Evolutionary conservation across 768 basidiomycete genomes (phyloP).

Genomic region (Hypsizygus marmoreus): DNA sequence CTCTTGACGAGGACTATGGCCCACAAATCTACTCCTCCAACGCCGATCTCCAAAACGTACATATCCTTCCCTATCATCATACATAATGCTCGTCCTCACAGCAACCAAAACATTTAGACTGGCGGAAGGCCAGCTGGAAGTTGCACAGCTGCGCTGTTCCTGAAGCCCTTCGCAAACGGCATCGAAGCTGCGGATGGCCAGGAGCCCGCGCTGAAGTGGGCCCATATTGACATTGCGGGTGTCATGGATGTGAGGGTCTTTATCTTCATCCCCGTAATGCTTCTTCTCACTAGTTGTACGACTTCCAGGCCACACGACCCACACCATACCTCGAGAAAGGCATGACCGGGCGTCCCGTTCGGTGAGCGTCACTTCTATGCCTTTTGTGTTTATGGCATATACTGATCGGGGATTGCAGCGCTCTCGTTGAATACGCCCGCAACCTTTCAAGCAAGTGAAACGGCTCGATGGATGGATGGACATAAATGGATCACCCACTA

Average conservation of each 20-base stretch:
- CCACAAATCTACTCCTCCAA: conserved; percentile 77
- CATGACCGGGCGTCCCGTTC: conserved; percentile 79
- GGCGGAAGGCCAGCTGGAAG: conserved; percentile 75
- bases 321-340: conserved; percentile 69
- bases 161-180: conserved; percentile 80
- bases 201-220: conserved; percentile 69
- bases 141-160: conserved; percentile 84
- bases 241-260: conserved; percentile 74
- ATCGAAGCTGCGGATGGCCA: conserved; percentile 62
- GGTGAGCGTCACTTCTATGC: conserved; percentile 52
- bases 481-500: not conserved
- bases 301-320: conserved; percentile 47
- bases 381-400: not conserved
- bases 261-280: conserved; percentile 1
- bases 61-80: conserved; percentile 10
- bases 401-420: conserved; percentile 23
- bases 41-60: conserved; percentile 80
- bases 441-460: conserved; percentile 31
- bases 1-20: conserved; percentile 79
- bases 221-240: conserved; percentile 85
- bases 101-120: conserved; percentile 38
- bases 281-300: not conserved
- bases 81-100: not conserved
- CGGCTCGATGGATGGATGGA: not conserved
- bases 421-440: conserved; percentile 43